Conservation (phyloP, 2,329 filamentous ascomycete species). For the Xylaria sp. region DNA sequence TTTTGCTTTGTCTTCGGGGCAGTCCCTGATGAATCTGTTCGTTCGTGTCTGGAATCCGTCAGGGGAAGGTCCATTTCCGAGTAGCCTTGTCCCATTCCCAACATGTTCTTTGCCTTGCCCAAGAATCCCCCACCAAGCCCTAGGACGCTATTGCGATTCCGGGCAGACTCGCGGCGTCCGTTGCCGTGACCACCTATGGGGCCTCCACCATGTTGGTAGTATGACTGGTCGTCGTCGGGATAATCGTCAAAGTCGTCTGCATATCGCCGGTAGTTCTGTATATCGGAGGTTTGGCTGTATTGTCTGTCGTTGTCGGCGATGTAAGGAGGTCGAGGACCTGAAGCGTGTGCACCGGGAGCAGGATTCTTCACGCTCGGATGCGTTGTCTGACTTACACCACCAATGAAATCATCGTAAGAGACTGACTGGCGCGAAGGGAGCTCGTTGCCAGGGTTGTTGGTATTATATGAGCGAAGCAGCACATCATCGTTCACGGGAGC, state of each 20-base stretch:
- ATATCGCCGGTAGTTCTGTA: constrained; percentile 90
- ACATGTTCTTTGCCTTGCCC: constrained; percentile 84
- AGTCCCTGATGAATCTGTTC: constrained; percentile 37
- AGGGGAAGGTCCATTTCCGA: constrained; percentile 98
- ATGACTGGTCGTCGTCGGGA: constrained; percentile 76
- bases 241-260: constrained; percentile 86
- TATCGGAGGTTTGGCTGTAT: constrained; percentile 77
- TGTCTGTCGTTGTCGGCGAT: constrained; percentile 49
- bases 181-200: constrained; percentile 49
- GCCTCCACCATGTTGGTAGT: constrained; percentile 75
- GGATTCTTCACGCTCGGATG: constrained; percentile 53
- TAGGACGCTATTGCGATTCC: constrained; percentile 87
- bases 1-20: constrained; percentile 46
- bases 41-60: constrained; percentile 70
- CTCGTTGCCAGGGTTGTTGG: constrained; percentile 59
- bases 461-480: constrained; percentile 74
- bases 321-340: constrained; percentile 51
- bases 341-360: constrained; percentile 37
- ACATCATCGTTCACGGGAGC: constrained; percentile 83
- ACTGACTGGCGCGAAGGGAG: constrained; percentile 77
- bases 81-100: constrained; percentile 85
- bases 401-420: constrained; percentile 95
- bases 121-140: constrained; percentile 85
- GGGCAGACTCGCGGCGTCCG: constrained; percentile 59
- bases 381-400: constrained; percentile 59